Percentiles rank a stretch among this genome's conserved stretches.
These are phyloP conservation scores for Aspergillus novoparasiticus DNA, from an alignment of 2,329 filamentous ascomycete species.

Conservation along the genomic window DNA sequence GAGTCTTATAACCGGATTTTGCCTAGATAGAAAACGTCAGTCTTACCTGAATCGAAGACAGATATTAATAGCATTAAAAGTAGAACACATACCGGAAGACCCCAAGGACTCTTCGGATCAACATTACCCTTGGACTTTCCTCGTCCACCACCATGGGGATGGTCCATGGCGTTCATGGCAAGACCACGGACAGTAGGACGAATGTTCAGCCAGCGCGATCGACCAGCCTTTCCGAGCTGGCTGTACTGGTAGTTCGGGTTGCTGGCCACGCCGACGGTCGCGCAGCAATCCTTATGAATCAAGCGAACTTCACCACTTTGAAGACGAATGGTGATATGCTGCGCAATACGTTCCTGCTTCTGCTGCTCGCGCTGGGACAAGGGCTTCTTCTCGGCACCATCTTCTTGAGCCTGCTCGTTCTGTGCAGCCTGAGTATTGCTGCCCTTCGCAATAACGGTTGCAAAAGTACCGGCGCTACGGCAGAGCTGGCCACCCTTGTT, in stretches of 20 bases:
- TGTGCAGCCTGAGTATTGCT: conserved; percentile 60
- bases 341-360: conserved; percentile 62
- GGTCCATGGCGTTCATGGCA: conserved; percentile 98
- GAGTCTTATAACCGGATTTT: conserved; percentile 77
- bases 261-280: conserved; percentile 91
- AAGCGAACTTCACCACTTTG: conserved; percentile 91
- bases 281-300: conserved; percentile 89
- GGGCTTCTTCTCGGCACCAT: conserved; percentile 31
- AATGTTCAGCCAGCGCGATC: conserved; percentile 91
- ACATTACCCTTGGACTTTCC: conserved; percentile 99
- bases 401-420: conserved; percentile 53
- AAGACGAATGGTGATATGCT: conserved; percentile 80
- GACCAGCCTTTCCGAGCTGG: conserved; percentile 91
- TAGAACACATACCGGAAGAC: conserved; percentile 73
- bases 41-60: conserved; percentile 1
- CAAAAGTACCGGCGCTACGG: conserved; percentile 90
- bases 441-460: conserved; percentile 85
- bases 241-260: conserved; percentile 89
- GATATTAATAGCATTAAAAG: conserved; percentile 8
- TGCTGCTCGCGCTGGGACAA: conserved; percentile 41
- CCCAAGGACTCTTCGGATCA: conserved; percentile 94
- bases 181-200: conserved; percentile 94
- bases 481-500: conserved; percentile 84
- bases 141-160: conserved; percentile 97
- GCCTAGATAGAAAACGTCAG: conserved; percentile 40